Evolutionary conservation across 768 basidiomycete genomes (phyloP), one percentile per base, ranked within the genome.

Genomic region (Boletus vinaceobasis): DNA sequence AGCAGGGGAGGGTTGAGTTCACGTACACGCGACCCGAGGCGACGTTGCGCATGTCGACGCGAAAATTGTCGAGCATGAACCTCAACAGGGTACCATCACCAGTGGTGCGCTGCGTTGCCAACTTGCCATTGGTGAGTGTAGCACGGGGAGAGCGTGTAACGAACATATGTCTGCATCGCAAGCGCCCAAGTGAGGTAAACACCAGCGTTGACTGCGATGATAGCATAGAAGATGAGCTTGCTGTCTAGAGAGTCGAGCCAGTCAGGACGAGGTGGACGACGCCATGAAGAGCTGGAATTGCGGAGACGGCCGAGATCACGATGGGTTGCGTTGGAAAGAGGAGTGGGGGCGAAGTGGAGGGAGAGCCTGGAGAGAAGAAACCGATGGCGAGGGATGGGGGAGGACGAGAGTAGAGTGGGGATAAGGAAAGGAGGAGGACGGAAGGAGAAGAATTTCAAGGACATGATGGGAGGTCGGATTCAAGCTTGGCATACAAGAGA

Each of bases 21-120:
- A 76, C 83, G 29, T 57, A 89, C 87, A 86, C 61, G 70, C 89
- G 78, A n/a, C 89, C 89, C 10, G 75, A 63, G 1, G 70, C 65
- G 10, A 91, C 61, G 67, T 90, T 91, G 17, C 73, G 64, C 78
- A 80, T 79, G 63, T 79, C 83, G 42, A 75, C 73, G 17, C 77
- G 77, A 60, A 93, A 91, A 67, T 93, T 83, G 29, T 85, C 56
- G 13, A 68, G 56, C 79, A 93, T 80, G 77, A 73, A 66, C 77
- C 81, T 10, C 63, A 56, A 33, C 69, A 68, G 49, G 75, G 70
- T 40, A 60, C 62, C 0, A 68, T 67, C 65, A 78, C 78, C 40
- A 73, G 72, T 65, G 67, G 71, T 69, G 69, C 71, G 74, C 76
- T 58, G 52, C 31, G 45, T 32, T 26, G 38, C 5, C n/a, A 36